Conservation (phyloP, 2,329 filamentous ascomycete genomes). For the Helminthosporium solani region DNA sequence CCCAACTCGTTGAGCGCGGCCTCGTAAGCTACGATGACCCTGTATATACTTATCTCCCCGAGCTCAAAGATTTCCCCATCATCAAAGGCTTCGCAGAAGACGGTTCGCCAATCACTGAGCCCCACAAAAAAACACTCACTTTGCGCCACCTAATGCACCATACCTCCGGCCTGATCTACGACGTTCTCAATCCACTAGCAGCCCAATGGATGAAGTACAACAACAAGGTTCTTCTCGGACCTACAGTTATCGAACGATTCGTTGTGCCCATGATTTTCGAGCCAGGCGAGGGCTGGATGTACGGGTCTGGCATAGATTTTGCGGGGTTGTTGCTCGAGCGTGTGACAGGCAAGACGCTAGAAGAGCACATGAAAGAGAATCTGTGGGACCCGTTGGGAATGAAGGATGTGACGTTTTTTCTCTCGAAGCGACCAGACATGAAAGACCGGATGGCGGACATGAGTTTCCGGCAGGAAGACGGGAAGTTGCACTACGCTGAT, state of each 20-base stretch:
- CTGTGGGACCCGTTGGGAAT: constrained; percentile 49
- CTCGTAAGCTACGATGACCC: constrained; percentile 34
- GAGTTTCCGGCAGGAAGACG: constrained; percentile 18
- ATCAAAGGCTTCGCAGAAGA: constrained; percentile 27
- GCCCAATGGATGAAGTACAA: constrained; percentile 40
- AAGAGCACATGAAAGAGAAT: constrained; percentile 61
- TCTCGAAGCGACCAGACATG: constrained; percentile 22
- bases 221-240: constrained; percentile 44
- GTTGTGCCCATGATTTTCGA: constrained; percentile 34
- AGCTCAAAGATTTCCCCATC: constrained; percentile 28
- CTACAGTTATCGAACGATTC: constrained; percentile 47
- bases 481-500: constrained; percentile 11
- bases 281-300: constrained; percentile 54
- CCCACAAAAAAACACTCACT: constrained; percentile 29
- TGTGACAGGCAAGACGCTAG: constrained; percentile 50
- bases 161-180: constrained; percentile 51
- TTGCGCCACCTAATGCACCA: constrained; percentile 51
- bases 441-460: constrained; percentile 30
- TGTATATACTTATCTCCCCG: constrained; percentile 35
- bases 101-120: constrained; percentile 24
- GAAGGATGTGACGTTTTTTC: constrained; percentile 58
- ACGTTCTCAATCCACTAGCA: constrained; percentile 44
- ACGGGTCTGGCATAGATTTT: constrained; percentile 52
- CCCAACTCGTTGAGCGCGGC: constrained; percentile 40
- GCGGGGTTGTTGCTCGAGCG: constrained; percentile 49